Evolutionary conservation across 148 eudicot species (phyloP).

Genomic region (Spergularia bocconei): DNA sequence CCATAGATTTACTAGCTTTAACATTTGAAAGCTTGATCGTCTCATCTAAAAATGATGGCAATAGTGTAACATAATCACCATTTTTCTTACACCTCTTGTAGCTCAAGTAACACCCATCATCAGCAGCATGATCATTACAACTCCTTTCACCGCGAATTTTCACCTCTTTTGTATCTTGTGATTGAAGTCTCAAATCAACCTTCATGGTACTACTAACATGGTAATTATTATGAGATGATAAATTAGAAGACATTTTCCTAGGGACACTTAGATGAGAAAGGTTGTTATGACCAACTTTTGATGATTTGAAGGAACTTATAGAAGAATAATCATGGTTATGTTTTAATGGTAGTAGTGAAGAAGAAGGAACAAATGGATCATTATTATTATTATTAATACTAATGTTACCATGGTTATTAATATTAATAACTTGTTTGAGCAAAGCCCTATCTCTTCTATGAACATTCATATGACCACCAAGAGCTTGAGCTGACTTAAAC

Average conservation of each 20-base stretch:
- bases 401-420: conserved; percentile 3
- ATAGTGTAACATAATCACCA: conserved; percentile 12
- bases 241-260: conserved; percentile 23
- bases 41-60: conserved; percentile 23
- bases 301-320: conserved; percentile 8
- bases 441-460: conserved; percentile 69
- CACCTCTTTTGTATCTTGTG: background rate
- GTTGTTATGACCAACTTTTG: background rate
- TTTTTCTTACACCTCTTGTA: conserved; percentile 49
- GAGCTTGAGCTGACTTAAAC: conserved; percentile 72
- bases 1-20: conserved; percentile 25
- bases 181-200: background rate
- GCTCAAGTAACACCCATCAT: background rate
- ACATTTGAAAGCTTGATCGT: conserved; percentile 15
- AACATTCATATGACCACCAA: conserved; percentile 83
- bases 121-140: background rate
- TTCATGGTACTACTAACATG: conserved; percentile 11
- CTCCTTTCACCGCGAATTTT: conserved; percentile 18
- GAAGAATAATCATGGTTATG: conserved; percentile 1
- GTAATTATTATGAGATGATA: background rate
- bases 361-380: background rate
- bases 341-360: background rate
- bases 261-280: conserved; percentile 16
- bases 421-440: conserved; percentile 42
- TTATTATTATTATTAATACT: background rate